Conservation (phyloP, 192 early-diverging fungal species). For the Thamnidium elegans region DNA sequence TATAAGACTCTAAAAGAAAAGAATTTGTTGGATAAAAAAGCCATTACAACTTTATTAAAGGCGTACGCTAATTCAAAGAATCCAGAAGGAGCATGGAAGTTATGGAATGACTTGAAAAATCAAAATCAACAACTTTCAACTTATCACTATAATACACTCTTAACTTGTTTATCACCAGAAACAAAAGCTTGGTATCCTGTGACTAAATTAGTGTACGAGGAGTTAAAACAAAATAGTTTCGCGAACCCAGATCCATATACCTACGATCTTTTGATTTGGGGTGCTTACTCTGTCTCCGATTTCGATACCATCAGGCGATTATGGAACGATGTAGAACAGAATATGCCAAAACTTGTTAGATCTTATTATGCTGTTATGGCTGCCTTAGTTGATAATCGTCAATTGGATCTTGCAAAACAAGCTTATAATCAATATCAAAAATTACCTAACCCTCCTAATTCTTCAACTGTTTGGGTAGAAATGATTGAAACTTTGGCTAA, state of each 20-base stretch:
- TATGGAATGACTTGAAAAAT: conserved; percentile 8
- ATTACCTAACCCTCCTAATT: background rate
- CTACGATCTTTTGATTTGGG: conserved; percentile 21
- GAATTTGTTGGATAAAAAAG: background rate
- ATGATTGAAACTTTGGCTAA: conserved; percentile 10
- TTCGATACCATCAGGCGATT: conserved; percentile 1
- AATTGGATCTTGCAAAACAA: background rate
- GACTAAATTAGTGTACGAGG: conserved; percentile 12
- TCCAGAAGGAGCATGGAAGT: conserved; percentile 15
- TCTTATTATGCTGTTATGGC: conserved; percentile 10
- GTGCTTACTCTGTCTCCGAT: conserved; percentile 2
- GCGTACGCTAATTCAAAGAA: conserved; percentile 1
- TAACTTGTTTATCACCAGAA: background rate
- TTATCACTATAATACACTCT: conserved; percentile 23
- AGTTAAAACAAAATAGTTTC: background rate
- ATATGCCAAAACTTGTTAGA: background rate
- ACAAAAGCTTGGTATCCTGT: conserved; percentile 13
- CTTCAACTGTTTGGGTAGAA: conserved; percentile 7
- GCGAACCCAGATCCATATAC: conserved; percentile 14
- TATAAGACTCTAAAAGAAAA: background rate
- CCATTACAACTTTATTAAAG: conserved; percentile 7
- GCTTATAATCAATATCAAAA: conserved; percentile 2
- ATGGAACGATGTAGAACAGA: background rate
- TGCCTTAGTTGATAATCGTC: background rate
- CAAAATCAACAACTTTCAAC: background rate